phyloP scores from a whole-genome alignment of 129 eudicot species.

The Arctium lappa region DNA sequence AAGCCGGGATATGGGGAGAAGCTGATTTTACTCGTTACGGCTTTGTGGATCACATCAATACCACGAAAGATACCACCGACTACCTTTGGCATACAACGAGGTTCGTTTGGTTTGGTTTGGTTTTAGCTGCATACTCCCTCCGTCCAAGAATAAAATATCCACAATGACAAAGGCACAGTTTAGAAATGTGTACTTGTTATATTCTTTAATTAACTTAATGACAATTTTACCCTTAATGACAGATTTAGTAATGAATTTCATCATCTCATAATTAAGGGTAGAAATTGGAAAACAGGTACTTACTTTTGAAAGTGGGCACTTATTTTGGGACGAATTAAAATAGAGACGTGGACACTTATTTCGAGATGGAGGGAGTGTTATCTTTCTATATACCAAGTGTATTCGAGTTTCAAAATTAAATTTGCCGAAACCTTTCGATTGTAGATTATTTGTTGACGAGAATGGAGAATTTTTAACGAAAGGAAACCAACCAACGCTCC shows the following conservation, averaged over 20 bases:
- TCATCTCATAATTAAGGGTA: not conserved
- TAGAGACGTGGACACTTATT: not conserved
- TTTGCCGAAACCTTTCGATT: not conserved
- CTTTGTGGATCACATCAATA: slow-evolving; percentile 90
- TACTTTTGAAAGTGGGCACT: not conserved
- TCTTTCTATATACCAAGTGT: not conserved
- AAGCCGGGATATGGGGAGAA: slow-evolving; percentile 72
- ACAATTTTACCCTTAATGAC: not conserved
- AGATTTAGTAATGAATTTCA: not conserved
- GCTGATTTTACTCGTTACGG: slow-evolving; percentile 65
- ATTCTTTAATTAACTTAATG: not conserved
- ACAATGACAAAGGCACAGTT: not conserved
- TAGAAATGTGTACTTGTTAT: not conserved
- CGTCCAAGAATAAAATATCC: not conserved
- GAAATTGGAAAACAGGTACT: not conserved
- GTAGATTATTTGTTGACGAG: slow-evolving; percentile 56
- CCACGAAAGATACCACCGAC: slow-evolving; percentile 92
- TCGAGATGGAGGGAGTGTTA: not conserved
- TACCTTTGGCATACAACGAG: slow-evolving; percentile 97
- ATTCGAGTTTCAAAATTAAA: not conserved
- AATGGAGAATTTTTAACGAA: slow-evolving; percentile 48
- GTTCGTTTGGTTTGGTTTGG: slow-evolving; percentile 29
- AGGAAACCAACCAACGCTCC: slow-evolving; percentile 53
- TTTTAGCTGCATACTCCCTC: not conserved
- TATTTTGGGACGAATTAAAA: not conserved